Evolutionary conservation across 805 yeast species (phyloP).

Genomic region (Nakazawaea ishiwadae): DNA sequence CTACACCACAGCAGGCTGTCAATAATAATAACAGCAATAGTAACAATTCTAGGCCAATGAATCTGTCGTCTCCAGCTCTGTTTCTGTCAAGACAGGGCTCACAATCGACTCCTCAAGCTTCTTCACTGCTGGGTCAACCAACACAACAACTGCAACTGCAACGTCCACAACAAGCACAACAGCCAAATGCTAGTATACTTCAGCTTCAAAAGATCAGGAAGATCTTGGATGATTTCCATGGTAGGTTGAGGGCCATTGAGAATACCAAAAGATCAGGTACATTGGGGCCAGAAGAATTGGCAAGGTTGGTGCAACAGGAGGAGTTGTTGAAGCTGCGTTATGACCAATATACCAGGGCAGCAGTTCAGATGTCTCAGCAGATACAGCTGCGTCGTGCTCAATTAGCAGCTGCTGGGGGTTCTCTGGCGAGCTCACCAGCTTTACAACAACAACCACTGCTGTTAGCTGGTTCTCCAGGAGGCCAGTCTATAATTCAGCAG

Average conservation of each 20-base stretch:
- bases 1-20: slow-evolving; percentile 11
- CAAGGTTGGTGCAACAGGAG: slow-evolving; percentile 44
- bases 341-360: slow-evolving; percentile 46
- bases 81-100: slow-evolving; percentile 7
- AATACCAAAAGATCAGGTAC: slow-evolving; percentile 39
- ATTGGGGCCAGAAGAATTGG: slow-evolving; percentile 39
- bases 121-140: slow-evolving; percentile 18
- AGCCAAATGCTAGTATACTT: slow-evolving; percentile 14
- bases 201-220: slow-evolving; percentile 38
- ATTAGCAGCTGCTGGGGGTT: slow-evolving; percentile 7
- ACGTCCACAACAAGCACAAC: slow-evolving; percentile 26
- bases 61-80: no score
- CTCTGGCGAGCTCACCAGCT: slow-evolving; percentile 7
- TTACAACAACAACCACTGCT: slow-evolving; percentile 11
- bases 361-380: slow-evolving; percentile 40
- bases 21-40: no score
- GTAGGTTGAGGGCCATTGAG: slow-evolving; percentile 46
- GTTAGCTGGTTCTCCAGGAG: slow-evolving; percentile 6
- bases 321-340: slow-evolving; percentile 40
- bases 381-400: slow-evolving; percentile 19
- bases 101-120: slow-evolving; percentile 9
- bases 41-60: no score
- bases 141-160: slow-evolving; percentile 16
- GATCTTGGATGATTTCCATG: slow-evolving; percentile 43
- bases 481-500: background rate